Evolutionary conservation across 306 rosid genomes (phyloP), one percentile per base, ranked within the genome.

Genomic region (Rosa persica): DNA sequence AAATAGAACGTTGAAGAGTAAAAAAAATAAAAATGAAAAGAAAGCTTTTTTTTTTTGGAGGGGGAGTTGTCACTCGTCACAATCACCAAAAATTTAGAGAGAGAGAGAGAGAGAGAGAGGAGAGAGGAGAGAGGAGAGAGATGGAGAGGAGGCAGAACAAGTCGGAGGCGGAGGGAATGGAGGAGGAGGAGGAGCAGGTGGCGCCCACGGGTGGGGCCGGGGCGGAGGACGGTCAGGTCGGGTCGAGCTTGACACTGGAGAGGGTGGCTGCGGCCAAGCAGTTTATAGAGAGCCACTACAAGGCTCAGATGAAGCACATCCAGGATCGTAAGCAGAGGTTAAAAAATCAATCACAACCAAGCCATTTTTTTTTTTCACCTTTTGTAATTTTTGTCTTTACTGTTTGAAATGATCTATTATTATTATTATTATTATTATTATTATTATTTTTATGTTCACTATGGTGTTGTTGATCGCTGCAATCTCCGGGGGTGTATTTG

Each of bases 221-320:
- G 67, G 83, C 67, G 60, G 86, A 84, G 9, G 74, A n/a, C 40
- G 86, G 74, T 12, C 76, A 43, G 51, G 89, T 71, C 67, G 96
- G 85, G 43, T 94, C 98, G 62, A 90, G 89, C 86, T 76, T 94
- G 80, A 94, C 98, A 48, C 39, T 94, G 86, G 98, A 94, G 86
- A 89, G 88, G 83, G 98, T 92, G 13, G 97, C 92, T 76, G 96
- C 86, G 6, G 98, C 98, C 19, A 94, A 94, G 83, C 90, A 92
- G 85, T 94, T 86, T 84, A 94, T 92, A 47, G 98, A 92, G 84
- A 86, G 58, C 27, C 98, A 94, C 85, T 94, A 92, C 85, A 90
- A 72, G 83, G 76, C 97, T 82, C 98, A 92, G 67, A 88, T 60
- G 90, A 94, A 82, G 77, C 93, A 84, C 76, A 86, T 92, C 74